These are phyloP conservation scores for Tolypocladium guangdongense DNA, from an alignment of 2,329 filamentous ascomycete genomes.

Conservation along the genomic window DNA sequence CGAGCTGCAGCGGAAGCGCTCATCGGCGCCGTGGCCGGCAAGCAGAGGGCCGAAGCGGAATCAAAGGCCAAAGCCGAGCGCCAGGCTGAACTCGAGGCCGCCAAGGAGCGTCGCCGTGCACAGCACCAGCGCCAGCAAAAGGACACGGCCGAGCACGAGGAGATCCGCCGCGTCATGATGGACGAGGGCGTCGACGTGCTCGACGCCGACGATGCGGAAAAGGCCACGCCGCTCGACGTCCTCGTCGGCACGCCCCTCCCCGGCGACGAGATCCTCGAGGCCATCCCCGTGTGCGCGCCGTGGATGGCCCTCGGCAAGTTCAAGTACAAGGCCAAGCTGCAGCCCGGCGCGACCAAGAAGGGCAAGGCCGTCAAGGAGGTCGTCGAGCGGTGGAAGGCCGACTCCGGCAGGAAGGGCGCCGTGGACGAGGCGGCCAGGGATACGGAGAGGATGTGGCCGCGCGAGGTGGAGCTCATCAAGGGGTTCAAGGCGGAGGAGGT, in stretches of 20 bases:
- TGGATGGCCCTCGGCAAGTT: conserved; percentile 54
- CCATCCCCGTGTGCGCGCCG: conserved; percentile 52
- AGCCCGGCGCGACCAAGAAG: conserved; percentile 83
- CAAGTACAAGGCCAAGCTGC: conserved; percentile 93
- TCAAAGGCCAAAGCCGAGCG: conserved; percentile 60
- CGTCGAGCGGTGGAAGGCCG: conserved; percentile 66
- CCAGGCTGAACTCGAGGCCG: conserved; percentile 51
- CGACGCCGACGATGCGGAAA: conserved; percentile 48
- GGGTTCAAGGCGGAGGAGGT: conserved; percentile 73
- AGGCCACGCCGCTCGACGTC: conserved; percentile 48
- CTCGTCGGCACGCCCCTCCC: conserved; percentile 68
- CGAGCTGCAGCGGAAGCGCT: conserved; percentile 71
- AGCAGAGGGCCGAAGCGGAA: conserved; percentile 58
- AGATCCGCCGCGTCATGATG: conserved; percentile 48
- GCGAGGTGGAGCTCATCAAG: conserved; percentile 77
- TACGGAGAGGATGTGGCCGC: conserved; percentile 69
- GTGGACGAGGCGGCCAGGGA: conserved; percentile 51
- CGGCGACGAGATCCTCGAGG: conserved; percentile 72
- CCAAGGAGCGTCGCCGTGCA: conserved; percentile 63
- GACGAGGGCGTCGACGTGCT: conserved; percentile 47
- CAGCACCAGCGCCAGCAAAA: conserved; percentile 72
- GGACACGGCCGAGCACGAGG: conserved; percentile 67
- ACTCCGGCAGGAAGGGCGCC: conserved; percentile 44
- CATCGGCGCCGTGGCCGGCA: conserved; percentile 65
- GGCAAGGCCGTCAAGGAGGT: conserved; percentile 91